phyloP scores from a whole-genome alignment of 2,329 filamentous ascomycete genomes.

The Phaeosphaeria sp. region DNA sequence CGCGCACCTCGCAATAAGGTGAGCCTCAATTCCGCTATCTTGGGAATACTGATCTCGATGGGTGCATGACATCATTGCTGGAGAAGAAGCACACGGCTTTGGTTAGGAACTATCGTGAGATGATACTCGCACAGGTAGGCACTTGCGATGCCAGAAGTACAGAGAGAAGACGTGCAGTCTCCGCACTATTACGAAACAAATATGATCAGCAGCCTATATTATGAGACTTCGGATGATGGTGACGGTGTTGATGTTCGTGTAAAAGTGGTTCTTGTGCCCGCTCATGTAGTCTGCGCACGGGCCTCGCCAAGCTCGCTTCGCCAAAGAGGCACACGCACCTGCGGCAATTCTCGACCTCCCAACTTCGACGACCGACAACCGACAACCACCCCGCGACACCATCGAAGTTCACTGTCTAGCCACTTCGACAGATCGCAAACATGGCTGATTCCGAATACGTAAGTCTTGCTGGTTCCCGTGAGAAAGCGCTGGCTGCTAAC shows the following conservation, averaged over 20 bases:
- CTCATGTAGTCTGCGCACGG: neutral
- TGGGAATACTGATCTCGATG: too few relatives aligned
- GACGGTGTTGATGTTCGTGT: neutral
- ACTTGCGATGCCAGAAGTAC: neutral
- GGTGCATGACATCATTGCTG: neutral
- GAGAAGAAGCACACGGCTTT: neutral
- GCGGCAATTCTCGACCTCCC: constrained; percentile 9
- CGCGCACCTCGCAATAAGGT: neutral
- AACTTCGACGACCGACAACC: constrained; percentile 7
- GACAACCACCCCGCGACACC: constrained; percentile 41
- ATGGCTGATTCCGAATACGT: constrained; percentile 93
- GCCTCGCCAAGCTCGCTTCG: neutral
- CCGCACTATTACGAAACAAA: too few relatives aligned
- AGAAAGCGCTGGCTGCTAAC: constrained; percentile 27
- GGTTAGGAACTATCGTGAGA: neutral
- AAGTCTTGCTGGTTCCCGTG: constrained; percentile 55
- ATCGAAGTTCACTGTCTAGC: constrained; percentile 51
- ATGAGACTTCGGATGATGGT: too few relatives aligned
- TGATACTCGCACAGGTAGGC: neutral
- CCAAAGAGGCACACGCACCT: neutral
- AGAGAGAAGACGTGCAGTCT: too few relatives aligned
- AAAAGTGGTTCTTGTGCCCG: neutral
- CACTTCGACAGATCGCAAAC: constrained; percentile 62
- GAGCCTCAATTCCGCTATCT: neutral
- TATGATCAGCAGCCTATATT: too few relatives aligned